Evolutionary conservation across 345 rosid species (phyloP).

Genomic region (Abelmoschus esculentus): DNA sequence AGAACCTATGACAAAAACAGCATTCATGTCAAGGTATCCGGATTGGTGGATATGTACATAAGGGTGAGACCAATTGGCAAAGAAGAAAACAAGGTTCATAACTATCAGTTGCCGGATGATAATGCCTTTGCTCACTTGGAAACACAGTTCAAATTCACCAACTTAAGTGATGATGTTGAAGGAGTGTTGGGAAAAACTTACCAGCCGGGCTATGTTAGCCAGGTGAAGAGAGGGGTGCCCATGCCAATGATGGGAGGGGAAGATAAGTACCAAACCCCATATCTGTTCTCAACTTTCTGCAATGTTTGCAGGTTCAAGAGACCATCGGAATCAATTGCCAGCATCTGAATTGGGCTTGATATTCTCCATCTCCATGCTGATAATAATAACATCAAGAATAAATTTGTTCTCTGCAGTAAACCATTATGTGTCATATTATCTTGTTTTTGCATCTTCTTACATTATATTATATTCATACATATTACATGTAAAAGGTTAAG

Average conservation of each 20-base stretch:
- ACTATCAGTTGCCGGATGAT: slow-evolving; percentile 38
- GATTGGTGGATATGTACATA: slow-evolving; percentile 36
- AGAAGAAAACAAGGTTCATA: slow-evolving; percentile 50
- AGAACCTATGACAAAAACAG: slow-evolving; percentile 47
- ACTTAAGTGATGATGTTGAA: slow-evolving; percentile 42
- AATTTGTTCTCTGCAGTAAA: not conserved
- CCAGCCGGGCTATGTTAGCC: slow-evolving; percentile 42
- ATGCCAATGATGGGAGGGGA: not conserved
- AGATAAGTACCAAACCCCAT: not conserved
- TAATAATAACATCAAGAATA: not conserved
- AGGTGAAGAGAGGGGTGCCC: not conserved
- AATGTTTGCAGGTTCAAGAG: not conserved
- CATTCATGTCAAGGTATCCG: slow-evolving; percentile 31
- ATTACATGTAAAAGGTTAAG: too few species aligned
- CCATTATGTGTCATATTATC: not conserved
- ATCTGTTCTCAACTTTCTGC: not conserved
- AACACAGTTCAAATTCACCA: slow-evolving; percentile 48
- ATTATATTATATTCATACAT: not conserved
- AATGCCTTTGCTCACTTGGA: slow-evolving; percentile 67
- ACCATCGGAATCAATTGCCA: not conserved
- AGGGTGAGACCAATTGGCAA: slow-evolving; percentile 47
- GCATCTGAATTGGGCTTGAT: not conserved
- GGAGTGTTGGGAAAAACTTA: slow-evolving; percentile 28
- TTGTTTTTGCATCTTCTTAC: not conserved
- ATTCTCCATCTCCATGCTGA: not conserved